Percentiles rank a stretch among this genome's conserved stretches.
Evolutionary conservation across 2,329 filamentous ascomycete genomes (phyloP).

Genomic region (Trichoderma koningiopsis): DNA sequence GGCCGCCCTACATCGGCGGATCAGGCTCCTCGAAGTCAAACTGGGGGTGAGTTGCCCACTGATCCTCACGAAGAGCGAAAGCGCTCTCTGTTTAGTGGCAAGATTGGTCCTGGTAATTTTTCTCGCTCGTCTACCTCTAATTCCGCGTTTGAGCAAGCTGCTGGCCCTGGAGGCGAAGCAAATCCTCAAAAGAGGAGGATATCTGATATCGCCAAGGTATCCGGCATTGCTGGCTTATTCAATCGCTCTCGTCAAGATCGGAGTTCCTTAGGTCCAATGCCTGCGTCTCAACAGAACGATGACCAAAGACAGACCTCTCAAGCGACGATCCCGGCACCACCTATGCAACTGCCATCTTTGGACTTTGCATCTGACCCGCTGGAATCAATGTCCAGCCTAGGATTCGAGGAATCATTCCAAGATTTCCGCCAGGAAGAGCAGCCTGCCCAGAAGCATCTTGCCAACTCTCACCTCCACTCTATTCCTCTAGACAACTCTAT

Average conservation of each 20-base stretch:
- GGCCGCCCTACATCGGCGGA: constrained; percentile 33
- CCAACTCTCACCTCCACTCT: neutral
- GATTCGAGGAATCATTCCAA: constrained; percentile 25
- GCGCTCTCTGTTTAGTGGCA: constrained; percentile 43
- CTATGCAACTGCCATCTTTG: constrained; percentile 37
- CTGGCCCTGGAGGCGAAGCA: constrained; percentile 10
- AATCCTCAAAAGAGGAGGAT: constrained; percentile 48
- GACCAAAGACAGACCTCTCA: neutral
- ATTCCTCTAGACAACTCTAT: neutral
- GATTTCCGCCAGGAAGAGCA: constrained; percentile 25
- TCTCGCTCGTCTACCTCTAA: constrained; percentile 33
- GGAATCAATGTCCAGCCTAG: constrained; percentile 32
- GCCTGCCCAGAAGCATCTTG: constrained; percentile 15
- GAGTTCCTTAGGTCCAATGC: neutral
- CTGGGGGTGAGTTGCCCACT: constrained; percentile 20
- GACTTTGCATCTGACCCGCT: constrained; percentile 37
- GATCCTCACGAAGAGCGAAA: constrained; percentile 40
- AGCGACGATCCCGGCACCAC: constrained; percentile 24
- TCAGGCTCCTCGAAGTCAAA: constrained; percentile 16
- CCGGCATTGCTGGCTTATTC: constrained; percentile 39
- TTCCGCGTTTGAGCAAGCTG: constrained; percentile 30
- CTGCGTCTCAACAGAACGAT: constrained; percentile 4
- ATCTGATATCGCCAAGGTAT: constrained; percentile 40
- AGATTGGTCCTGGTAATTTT: constrained; percentile 28
- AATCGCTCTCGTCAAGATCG: constrained; percentile 30